Conservation (phyloP, 2,329 filamentous ascomycete genomes). For the Neonectria coccinea region DNA sequence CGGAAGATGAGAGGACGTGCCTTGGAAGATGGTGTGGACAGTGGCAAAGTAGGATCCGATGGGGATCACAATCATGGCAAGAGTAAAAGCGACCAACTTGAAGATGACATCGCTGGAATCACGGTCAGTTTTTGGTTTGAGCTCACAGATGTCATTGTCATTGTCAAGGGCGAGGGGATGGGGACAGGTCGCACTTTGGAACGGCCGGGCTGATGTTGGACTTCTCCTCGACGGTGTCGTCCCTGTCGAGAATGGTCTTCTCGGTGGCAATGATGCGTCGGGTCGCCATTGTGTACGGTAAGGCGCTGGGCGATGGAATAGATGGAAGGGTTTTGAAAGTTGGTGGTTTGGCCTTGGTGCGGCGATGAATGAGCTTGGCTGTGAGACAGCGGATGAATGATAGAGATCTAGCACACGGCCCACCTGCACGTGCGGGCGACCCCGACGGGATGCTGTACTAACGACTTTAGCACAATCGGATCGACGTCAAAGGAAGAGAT, state of each 20-base stretch:
- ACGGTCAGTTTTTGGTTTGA: conserved; percentile 18
- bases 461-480: not conserved
- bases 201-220: conserved; percentile 87
- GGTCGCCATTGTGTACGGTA: conserved; percentile 70
- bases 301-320: conserved; percentile 21
- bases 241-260: conserved; percentile 74
- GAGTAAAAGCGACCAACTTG: conserved; percentile 90
- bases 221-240: conserved; percentile 64
- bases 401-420: conserved; percentile 28
- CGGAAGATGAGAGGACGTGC: conserved; percentile 57
- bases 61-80: conserved; percentile 89
- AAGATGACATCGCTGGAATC: conserved; percentile 78
- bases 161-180: conserved; percentile 8
- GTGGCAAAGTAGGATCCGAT: conserved; percentile 91
- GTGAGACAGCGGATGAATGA: conserved; percentile 22
- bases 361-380: conserved; percentile 18
- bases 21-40: conserved; percentile 80
- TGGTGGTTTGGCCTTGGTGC: conserved; percentile 15
- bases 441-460: not conserved
- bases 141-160: not conserved
- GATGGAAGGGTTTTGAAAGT: conserved; percentile 24
- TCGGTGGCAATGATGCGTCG: conserved; percentile 74
- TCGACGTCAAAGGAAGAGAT: not conserved
- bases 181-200: conserved; percentile 71
- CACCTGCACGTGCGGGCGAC: conserved; percentile 42